Conservation (phyloP, 129 eudicot species). For the Lactuca sativa region DNA sequence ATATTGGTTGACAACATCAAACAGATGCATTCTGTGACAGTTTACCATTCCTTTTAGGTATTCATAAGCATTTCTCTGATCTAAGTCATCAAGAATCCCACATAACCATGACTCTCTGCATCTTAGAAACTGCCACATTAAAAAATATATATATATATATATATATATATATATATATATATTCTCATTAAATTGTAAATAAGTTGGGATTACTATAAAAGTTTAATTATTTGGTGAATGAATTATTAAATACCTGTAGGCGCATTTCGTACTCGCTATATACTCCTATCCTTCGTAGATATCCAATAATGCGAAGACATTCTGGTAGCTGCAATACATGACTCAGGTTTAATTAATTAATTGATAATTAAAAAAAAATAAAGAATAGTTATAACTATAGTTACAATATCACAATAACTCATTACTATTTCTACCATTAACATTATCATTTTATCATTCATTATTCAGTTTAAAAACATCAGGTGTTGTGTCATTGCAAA, state of each 20-base stretch:
- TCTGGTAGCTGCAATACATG: constrained; percentile 80
- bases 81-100: constrained; percentile 94
- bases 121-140: constrained; percentile 67
- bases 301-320: constrained; percentile 98
- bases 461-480: too few species aligned
- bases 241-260: constrained; percentile 57
- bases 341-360: neutral
- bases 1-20: constrained; percentile 98
- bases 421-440: neutral
- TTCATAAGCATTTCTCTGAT: constrained; percentile 97
- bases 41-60: constrained; percentile 85
- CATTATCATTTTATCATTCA: too few species aligned
- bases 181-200: constrained; percentile 15
- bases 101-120: constrained; percentile 98
- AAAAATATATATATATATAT: constrained; percentile 3
- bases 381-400: neutral
- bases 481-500: constrained; percentile 9
- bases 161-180: too few species aligned
- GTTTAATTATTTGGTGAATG: neutral
- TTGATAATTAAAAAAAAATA: neutral
- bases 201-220: constrained; percentile 7
- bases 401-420: too few species aligned
- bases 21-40: constrained; percentile 88
- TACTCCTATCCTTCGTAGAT: constrained; percentile 90
- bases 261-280: constrained; percentile 95